Evolutionary conservation across 23 red algal species (phyloP).

Genomic region (Gracilaria gracilis): DNA sequence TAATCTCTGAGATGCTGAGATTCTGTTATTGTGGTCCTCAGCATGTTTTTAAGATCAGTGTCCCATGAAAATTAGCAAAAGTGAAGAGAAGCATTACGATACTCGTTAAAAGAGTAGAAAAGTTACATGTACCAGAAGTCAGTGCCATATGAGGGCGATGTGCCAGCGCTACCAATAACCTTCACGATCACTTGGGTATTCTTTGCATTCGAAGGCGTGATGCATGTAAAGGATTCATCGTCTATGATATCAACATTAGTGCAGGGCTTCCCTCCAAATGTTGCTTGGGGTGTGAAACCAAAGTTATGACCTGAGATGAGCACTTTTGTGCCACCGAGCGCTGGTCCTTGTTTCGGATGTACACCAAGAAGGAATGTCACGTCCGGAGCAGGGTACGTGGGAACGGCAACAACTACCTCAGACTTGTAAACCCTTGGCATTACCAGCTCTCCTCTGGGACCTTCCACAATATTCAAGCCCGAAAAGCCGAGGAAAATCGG

Average conservation of each 20-base stretch:
- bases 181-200: constrained; percentile 48
- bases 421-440: constrained; percentile 75
- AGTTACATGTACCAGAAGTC: constrained; percentile 68
- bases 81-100: background rate
- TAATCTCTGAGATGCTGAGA: background rate
- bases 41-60: background rate
- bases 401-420: constrained; percentile 35
- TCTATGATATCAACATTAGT: constrained; percentile 57
- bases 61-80: background rate
- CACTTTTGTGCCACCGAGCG: constrained; percentile 60
- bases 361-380: constrained; percentile 78
- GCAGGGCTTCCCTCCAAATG: constrained; percentile 64
- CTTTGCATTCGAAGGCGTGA: constrained; percentile 30
- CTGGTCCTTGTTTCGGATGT: constrained; percentile 63
- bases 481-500: constrained; percentile 63
- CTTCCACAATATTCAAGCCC: constrained; percentile 57
- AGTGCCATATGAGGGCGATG: constrained; percentile 63
- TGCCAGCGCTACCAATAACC: constrained; percentile 31
- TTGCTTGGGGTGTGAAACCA: constrained; percentile 56
- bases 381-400: constrained; percentile 39
- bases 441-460: constrained; percentile 56
- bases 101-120: background rate
- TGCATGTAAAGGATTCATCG: constrained; percentile 58
- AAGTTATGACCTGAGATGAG: constrained; percentile 67
- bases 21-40: background rate